phyloP scores from a whole-genome alignment of 257 asterid species.

The Fraxinus pennsylvanica region DNA sequence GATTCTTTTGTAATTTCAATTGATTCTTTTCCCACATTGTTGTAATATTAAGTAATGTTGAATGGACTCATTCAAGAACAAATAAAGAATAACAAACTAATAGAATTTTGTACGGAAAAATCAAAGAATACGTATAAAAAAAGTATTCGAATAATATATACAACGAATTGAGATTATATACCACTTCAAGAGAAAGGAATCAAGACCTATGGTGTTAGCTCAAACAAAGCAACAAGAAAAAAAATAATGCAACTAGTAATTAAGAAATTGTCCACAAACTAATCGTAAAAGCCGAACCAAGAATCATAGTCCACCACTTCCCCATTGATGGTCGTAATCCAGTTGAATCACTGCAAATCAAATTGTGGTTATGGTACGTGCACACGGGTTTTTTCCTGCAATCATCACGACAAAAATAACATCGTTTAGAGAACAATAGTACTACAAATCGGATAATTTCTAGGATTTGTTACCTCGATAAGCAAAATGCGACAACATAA shows the following conservation, averaged over 20 bases:
- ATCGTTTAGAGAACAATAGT: neutral
- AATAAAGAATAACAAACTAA: neutral
- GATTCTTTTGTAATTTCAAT: too few relatives aligned
- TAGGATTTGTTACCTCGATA: constrained; percentile 46
- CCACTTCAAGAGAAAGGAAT: neutral
- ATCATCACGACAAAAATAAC: neutral
- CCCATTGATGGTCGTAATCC: constrained; percentile 22
- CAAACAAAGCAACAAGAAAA: neutral
- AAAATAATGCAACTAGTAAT: neutral
- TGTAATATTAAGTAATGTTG: too few relatives aligned
- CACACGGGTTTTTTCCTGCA: constrained; percentile 66
- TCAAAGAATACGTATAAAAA: neutral
- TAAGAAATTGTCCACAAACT: constrained; percentile 30
- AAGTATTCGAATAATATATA: neutral
- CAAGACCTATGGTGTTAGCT: neutral
- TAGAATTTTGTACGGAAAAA: neutral
- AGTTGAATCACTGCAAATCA: constrained; percentile 54
- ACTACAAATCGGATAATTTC: neutral
- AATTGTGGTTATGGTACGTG: constrained; percentile 58
- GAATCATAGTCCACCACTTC: constrained; percentile 41
- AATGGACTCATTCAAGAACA: neutral
- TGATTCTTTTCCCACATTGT: too few relatives aligned
- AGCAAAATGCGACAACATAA: constrained; percentile 74
- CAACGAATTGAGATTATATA: neutral
- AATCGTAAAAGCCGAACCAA: constrained; percentile 32